Conservation (phyloP, 768 basidiomycete species). For the Russula sp. region DNA sequence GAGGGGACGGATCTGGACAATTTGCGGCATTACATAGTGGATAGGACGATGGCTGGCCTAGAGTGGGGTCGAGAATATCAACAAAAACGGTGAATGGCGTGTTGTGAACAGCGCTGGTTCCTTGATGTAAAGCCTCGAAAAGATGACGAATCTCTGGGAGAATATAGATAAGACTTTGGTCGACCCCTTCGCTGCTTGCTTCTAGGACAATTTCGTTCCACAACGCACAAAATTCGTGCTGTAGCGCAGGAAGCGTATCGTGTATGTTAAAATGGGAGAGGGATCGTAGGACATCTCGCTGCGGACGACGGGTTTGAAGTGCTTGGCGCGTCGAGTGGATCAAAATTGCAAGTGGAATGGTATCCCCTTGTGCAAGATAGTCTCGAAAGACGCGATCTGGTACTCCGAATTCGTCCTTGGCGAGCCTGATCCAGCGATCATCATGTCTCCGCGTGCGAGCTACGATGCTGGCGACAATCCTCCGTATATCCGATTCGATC, state of each 20-base stretch:
- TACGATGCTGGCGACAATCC: background rate
- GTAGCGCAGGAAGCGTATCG: background rate
- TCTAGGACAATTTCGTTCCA: background rate
- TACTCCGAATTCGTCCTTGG: background rate
- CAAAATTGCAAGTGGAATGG: conserved; percentile 4
- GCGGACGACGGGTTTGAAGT: background rate
- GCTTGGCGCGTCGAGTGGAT: background rate
- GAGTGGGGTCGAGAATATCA: background rate
- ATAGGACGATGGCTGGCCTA: background rate
- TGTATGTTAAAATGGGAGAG: background rate
- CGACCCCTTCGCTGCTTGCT: background rate
- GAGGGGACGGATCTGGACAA: background rate
- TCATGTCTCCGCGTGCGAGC: background rate
- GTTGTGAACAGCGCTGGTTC: background rate
- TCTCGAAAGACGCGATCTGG: background rate
- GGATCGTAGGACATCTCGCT: background rate
- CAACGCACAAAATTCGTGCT: background rate
- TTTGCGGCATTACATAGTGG: background rate
- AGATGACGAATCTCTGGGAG: background rate
- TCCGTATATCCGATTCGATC: background rate
- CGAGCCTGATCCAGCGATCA: conserved; percentile 1
- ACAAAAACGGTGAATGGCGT: background rate
- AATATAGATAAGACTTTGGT: background rate
- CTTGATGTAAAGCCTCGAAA: background rate
- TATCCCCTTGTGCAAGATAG: background rate